Evolutionary conservation across 208 protist genomes (phyloP), one percentile per base, ranked within the genome.

Genomic region (Leishmania aethiopica): DNA sequence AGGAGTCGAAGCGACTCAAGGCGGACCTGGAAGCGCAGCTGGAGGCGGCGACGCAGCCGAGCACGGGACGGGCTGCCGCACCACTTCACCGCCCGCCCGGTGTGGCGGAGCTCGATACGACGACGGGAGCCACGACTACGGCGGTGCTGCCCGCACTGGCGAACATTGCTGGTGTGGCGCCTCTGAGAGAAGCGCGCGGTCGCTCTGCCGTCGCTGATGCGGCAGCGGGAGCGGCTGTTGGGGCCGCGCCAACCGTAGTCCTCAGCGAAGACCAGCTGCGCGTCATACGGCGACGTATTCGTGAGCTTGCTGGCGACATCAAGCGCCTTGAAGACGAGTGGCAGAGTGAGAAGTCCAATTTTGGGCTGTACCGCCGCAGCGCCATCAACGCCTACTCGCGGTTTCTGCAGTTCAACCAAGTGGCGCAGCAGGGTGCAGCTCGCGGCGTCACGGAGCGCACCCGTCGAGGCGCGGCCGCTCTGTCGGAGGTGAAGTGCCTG

Each of bases 341-440:
- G 84, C 42, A 84, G 32, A 47, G 60, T 7, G 86, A 92, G 69
- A 75, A 79, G 64, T 67, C 78, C 42, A 81, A 89, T 77, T 97
- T 95, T 66, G 83, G 79, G 0, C 77, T 96, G 3, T 97, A 95
- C 86, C 90, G 92, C 17, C 88, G 92, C 70, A 97, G 94, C 70
- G 92, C 92, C 10, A 40, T 97, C 17, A 91, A 96, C 80, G 84
- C 88, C n/a, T 97, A 96, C 77, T 92, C 88, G 6, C 88, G 91
- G 0, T 94, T 91, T 78, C 75, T 96, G 40, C 87, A 94, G 80
- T 78, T 89, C 17, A 84, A 86, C 78, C 64, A 75, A 19, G 28
- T 70, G 57, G 75, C 57, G 22, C 73, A n/a, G 73, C 51, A 8
- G 35, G 35, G 75, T 17, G 71, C 69, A 6, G 35, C 75, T 0